Evolutionary conservation across 179 eudicot genomes (phyloP), one percentile per base, ranked within the genome.

Genomic region (Nepenthes alata): DNA sequence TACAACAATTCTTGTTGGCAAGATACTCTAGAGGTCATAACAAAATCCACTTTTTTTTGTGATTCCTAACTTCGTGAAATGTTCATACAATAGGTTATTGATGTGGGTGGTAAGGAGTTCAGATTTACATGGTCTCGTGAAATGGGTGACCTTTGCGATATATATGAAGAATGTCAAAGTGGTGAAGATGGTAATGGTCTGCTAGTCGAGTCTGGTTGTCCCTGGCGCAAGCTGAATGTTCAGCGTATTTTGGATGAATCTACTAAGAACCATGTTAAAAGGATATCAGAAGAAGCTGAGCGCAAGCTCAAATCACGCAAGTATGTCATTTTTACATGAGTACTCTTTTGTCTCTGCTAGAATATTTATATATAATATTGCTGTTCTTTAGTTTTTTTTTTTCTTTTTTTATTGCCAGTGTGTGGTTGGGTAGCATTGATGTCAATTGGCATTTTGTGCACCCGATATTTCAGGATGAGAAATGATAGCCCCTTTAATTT

Each of bases 161-260:
- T 87, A 47, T 93, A 93, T 55, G 97, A 93, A 75, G 97, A 93
- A 72, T 89, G 89, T 37, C 84, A 65, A 73, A 68, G 83, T 74
- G 87, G 90, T 56, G 99, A 87, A 67, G 91, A 77, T 79, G 93
- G 96, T 69, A 83, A 80, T 74, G 93, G 94, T 59, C 77, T 90
- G 75, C 96, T 93, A 66, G 86, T 93, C 61, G 99, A 90, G 78
- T 87, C 97, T 55, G 99, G 99, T 65, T 75, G 79, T 70, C 85
- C 87, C 48, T 90, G 87, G 89, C 94, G 97, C 72, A 93, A 90
- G 83, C 63, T 93, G 79, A 90, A 80, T 77, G 85, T 84, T 44
- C 90, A 87, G 69, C 86, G 98, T 66, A 79, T 73, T 12, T 73
- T 93, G 80, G 98, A 93, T 55, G 97, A 93, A 65, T 83, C 95